Evolutionary conservation across 208 protist species (phyloP), one percentile per base, ranked within the genome.

Genomic region (Trypanosoma vivax): DNA sequence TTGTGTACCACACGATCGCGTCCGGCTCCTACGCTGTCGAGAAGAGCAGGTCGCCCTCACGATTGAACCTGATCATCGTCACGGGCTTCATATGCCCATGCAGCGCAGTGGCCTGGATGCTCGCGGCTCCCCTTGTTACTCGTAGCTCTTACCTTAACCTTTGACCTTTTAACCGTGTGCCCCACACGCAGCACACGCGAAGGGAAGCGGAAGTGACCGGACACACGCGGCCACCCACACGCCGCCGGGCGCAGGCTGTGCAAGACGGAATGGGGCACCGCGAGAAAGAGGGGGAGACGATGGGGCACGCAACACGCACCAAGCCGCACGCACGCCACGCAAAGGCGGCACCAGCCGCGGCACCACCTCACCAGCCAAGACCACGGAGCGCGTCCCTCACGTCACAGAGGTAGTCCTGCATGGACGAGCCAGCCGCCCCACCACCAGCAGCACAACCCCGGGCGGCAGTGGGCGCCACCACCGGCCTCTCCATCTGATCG

Each of bases 11-110:
- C 30, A 98, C 79, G 41, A 53, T 86, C 25, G 88, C 83, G 29
- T 79, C 70, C 21, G 83, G 80, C 65, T 99, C 97, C 64, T 96
- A 97, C 25, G 88, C 79, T 23, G 85, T 79, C 18, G 94, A 95
- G 68, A 99, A 99, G 21, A 99, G 70, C 9, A 99, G 73, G 65
- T 99, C 98, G 45, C 98, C 97, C 28, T 99, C 97, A 55, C 76
- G 64, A 79, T 98, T 99, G 75, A 97, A 99, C 71, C 96, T 86
- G 41, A 99, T 65, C 71, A 89, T 83, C 31, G 83, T 87, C 27
- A 96, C 85, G 41, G 75, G 70, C 71, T 93, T 91, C 72, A 83
- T 95, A 65, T 95, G 88, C 47, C 84, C 91, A 54, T 92, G 83
- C 11, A 96, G 76, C 35, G 83, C 72, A 33, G 90, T 49, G 51